Conservation (phyloP, 495 filamentous ascomycete species). For the Immersiella caudata region DNA sequence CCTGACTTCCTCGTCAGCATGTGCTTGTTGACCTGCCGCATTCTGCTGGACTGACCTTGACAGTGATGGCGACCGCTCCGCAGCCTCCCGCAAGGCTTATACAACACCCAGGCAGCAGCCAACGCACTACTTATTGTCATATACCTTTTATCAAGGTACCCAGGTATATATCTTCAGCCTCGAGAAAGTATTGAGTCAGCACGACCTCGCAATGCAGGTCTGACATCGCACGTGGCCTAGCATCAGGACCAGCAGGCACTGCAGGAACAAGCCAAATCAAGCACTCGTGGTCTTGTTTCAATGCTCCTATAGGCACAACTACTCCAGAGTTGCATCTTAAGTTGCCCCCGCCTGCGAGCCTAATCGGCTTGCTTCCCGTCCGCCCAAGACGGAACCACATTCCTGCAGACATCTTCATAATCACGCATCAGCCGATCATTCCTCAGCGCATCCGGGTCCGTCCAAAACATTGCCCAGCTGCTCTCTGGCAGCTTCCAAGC, state of each 20-base stretch:
- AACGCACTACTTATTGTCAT: not conserved
- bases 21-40: conserved; percentile 3
- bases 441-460: conserved; percentile 62
- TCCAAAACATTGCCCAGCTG: conserved; percentile 99
- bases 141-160: too few species aligned
- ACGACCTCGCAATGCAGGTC: not conserved
- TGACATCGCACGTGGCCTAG: not conserved
- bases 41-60: not conserved
- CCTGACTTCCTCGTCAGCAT: not conserved
- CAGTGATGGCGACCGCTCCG: not conserved
- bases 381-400: conserved; percentile 81
- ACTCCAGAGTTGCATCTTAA: too few species aligned
- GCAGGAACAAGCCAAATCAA: not conserved
- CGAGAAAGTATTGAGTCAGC: too few species aligned
- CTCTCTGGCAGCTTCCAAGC: conserved; percentile 75
- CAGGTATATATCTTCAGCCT: too few species aligned
- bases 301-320: not conserved
- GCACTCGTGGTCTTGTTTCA: not conserved
- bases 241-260: not conserved
- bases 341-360: not conserved
- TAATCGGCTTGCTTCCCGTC: conserved; percentile 67
- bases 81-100: too few species aligned
- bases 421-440: conserved; percentile 65
- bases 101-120: not conserved
- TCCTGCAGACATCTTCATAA: conserved; percentile 81